phyloP scores from a whole-genome alignment of 129 eudicot genomes.

The Chrysanthemum makinoi region DNA sequence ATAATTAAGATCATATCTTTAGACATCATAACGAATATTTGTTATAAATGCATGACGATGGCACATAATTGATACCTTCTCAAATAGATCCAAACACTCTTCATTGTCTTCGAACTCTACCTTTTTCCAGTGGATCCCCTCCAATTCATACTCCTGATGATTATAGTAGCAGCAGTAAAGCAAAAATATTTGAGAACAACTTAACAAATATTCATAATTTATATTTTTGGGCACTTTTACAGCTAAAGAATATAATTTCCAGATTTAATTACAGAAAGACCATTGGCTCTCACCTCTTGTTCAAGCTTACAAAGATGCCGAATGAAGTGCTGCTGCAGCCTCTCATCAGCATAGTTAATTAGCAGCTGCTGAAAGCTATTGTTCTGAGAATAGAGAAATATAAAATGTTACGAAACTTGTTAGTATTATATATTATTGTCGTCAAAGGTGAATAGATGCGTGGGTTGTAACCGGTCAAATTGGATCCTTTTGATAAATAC shows the following conservation, averaged over 20 bases:
- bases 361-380: slow-evolving; percentile 91
- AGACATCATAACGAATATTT: neutral
- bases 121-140: slow-evolving; percentile 87
- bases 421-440: neutral
- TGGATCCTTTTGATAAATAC: no score
- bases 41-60: neutral
- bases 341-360: slow-evolving; percentile 96
- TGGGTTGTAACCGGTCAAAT: no score
- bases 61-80: slow-evolving; percentile 54
- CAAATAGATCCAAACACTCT: slow-evolving; percentile 89
- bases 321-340: slow-evolving; percentile 85
- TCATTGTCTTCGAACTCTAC: slow-evolving; percentile 85
- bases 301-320: slow-evolving; percentile 88
- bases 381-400: slow-evolving; percentile 49
- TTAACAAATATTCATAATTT: neutral
- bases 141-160: slow-evolving; percentile 74
- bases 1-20: neutral
- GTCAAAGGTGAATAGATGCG: no score
- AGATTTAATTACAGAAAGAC: neutral
- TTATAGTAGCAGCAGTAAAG: neutral
- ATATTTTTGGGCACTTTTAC: neutral
- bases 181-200: neutral
- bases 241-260: neutral
- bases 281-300: slow-evolving; percentile 58
- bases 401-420: neutral